Evolutionary conservation across 345 rosid species (phyloP).

Genomic region (Lumnitzera littorea): DNA sequence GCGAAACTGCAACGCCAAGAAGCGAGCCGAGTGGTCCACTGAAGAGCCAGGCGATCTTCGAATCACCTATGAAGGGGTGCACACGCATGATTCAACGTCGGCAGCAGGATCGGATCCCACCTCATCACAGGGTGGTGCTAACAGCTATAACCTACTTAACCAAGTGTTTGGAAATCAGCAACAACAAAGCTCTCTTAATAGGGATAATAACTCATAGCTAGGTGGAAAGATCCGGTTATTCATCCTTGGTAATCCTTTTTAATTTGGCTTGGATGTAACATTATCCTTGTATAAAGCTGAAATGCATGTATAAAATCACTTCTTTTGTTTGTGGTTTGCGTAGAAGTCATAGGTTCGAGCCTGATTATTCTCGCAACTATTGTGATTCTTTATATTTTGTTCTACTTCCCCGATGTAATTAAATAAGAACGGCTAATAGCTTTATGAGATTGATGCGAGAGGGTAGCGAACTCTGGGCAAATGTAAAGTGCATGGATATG

Average conservation of each 20-base stretch:
- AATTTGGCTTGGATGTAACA: too few species aligned
- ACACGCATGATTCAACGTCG: slow-evolving; percentile 12
- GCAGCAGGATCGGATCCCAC: slow-evolving; percentile 1
- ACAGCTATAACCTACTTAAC: slow-evolving; percentile 22
- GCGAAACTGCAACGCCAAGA: slow-evolving; percentile 22
- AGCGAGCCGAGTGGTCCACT: slow-evolving; percentile 28
- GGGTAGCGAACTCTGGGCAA: too few species aligned
- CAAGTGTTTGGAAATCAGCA: slow-evolving; percentile 23
- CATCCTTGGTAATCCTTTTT: neutral
- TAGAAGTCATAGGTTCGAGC: too few species aligned
- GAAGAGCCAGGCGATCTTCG: slow-evolving; percentile 11
- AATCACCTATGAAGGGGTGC: slow-evolving; percentile 24
- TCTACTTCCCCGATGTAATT: too few species aligned
- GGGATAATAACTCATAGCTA: neutral
- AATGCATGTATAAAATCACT: too few species aligned
- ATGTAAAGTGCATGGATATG: too few species aligned
- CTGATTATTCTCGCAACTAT: too few species aligned
- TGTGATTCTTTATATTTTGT: too few species aligned
- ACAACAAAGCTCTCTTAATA: slow-evolving; percentile 1
- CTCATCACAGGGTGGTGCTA: slow-evolving; percentile 3
- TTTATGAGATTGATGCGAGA: too few species aligned
- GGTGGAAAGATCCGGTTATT: neutral
- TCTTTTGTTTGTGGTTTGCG: too few species aligned
- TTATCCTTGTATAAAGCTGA: too few species aligned
- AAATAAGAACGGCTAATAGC: too few species aligned